A percentile compares a stretch with the other conserved stretches of the same genome.
Conservation (phyloP, 768 basidiomycete genomes). For the Leccinum olivaceopallidum region DNA sequence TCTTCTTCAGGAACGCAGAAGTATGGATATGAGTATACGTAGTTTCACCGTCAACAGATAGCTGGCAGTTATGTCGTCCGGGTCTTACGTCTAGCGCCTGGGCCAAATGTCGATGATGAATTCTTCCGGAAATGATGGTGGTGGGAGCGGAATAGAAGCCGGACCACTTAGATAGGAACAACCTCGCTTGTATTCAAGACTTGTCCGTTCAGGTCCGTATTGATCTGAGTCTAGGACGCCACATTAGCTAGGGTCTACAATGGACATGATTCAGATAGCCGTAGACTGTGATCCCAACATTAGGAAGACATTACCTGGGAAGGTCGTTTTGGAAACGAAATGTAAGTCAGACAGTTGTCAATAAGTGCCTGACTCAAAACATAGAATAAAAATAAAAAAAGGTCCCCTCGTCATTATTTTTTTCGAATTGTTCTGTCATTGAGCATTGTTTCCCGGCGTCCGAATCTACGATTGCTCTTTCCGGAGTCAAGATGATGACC, state of each 20-base stretch:
- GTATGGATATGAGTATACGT: background rate
- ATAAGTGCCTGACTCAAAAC: background rate
- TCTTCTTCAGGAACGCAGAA: background rate
- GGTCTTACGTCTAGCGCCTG: background rate
- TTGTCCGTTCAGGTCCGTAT: background rate
- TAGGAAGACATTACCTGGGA: background rate
- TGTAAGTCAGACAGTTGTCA: background rate
- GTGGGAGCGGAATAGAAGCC: background rate
- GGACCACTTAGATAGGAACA: background rate
- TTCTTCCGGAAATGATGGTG: background rate
- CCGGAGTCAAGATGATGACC: background rate
- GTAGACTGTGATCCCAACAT: background rate
- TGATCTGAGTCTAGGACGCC: background rate
- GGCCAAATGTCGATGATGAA: background rate
- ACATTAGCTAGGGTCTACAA: background rate
- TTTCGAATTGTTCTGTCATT: too few species aligned
- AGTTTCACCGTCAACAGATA: background rate
- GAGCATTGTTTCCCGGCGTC: background rate
- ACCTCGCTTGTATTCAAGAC: too few species aligned
- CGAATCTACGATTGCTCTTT: background rate
- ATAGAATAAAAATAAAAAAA: background rate
- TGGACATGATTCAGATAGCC: background rate
- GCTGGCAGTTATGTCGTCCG: background rate
- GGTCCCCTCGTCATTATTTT: background rate
- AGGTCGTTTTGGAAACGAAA: background rate